Evolutionary conservation across 2,329 filamentous ascomycete species (phyloP).

Genomic region (Diplodia corticola): DNA sequence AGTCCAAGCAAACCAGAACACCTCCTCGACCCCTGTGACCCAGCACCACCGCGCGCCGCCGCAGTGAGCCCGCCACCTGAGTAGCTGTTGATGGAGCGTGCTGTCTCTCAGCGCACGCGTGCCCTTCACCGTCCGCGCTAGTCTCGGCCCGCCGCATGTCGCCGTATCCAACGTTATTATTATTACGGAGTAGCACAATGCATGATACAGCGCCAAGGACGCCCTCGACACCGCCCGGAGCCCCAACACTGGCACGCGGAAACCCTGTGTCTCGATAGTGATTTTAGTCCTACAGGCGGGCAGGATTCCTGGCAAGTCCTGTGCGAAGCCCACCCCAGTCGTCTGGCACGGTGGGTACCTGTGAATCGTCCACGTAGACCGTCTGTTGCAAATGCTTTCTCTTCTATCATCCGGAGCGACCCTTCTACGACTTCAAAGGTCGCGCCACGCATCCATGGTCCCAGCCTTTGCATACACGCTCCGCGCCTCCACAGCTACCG

Average conservation of each 20-base stretch:
- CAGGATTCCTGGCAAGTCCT: neutral
- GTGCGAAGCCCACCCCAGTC: neutral
- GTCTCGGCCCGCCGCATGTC: slow-evolving; percentile 6
- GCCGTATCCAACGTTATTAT: neutral
- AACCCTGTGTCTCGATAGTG: neutral
- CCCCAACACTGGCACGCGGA: too few relatives aligned
- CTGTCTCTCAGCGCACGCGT: slow-evolving; percentile 3
- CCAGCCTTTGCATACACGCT: too few relatives aligned
- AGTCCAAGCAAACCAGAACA: neutral
- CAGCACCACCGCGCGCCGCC: neutral
- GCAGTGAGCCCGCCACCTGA: neutral
- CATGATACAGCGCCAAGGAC: neutral
- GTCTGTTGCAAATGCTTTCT: neutral
- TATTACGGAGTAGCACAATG: neutral
- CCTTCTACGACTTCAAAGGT: neutral
- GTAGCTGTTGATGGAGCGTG: neutral
- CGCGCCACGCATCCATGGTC: too few relatives aligned
- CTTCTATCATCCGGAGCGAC: neutral
- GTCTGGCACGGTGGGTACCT: neutral
- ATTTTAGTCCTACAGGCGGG: neutral
- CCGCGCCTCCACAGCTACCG: too few relatives aligned
- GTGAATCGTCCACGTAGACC: neutral
- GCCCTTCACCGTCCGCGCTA: neutral
- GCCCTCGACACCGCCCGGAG: too few relatives aligned
- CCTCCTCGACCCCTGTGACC: neutral